phyloP scores from a whole-genome alignment of 1,139 yeast genomes.

The Yamadazyma siamensis region DNA sequence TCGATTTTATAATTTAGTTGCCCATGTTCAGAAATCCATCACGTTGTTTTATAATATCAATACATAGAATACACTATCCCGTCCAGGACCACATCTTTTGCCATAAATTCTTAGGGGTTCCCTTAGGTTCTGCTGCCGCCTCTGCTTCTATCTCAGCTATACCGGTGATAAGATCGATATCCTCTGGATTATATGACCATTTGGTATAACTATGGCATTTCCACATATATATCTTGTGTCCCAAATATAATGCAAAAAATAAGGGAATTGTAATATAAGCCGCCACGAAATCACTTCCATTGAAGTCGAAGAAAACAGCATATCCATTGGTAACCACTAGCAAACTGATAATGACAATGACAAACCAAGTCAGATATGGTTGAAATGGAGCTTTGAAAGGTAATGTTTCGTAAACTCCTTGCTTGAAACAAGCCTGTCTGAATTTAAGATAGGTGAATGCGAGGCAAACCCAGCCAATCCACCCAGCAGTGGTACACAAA shows the following conservation, averaged over 20 bases:
- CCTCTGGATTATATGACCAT: constrained; percentile 20
- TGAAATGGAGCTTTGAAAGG: constrained; percentile 49
- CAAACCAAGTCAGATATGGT: constrained; percentile 48
- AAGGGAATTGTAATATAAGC: constrained; percentile 70
- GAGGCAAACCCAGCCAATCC: no score
- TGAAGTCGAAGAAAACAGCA: constrained; percentile 42
- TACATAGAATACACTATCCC: no score
- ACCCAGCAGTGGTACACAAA: constrained; percentile 64
- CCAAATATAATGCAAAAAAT: constrained; percentile 59
- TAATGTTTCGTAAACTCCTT: constrained; percentile 39
- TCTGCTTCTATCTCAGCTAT: constrained; percentile 44
- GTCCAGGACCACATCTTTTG: no score
- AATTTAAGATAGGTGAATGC: constrained; percentile 50
- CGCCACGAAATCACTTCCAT: constrained; percentile 56
- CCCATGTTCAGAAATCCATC: no score
- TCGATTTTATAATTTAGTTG: no score
- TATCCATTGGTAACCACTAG: constrained; percentile 31
- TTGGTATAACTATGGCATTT: constrained; percentile 31
- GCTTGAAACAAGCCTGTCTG: constrained; percentile 48
- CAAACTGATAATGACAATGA: constrained; percentile 41
- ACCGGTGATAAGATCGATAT: constrained; percentile 42
- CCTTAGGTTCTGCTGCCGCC: no score
- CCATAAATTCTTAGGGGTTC: no score
- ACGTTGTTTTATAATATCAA: no score
- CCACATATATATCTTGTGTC: constrained; percentile 50